Evolutionary conservation across 768 basidiomycete species (phyloP), one percentile per base, ranked within the genome.

Genomic region (Psilocybe azurescens): DNA sequence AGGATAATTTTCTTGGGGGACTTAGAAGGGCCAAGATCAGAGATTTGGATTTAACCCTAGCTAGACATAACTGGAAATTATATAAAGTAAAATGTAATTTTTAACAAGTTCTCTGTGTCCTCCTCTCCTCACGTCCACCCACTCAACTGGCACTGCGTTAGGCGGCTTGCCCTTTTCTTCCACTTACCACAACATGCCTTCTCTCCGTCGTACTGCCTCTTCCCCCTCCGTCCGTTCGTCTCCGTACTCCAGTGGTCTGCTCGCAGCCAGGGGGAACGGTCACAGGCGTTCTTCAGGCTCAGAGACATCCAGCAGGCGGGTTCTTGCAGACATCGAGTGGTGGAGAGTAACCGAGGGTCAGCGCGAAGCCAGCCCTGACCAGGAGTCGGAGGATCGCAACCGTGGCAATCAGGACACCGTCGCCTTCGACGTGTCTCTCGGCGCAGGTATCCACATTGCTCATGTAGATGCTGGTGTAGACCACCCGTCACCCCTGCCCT

Each of bases 271-370:
- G 33, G 76, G 77, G 24, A 76, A 80, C 60, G 76, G 85, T 46
- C 76, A 83, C 60, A 84, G 89, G 70, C 87, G 91, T 62, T 84
- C 89, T 11, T 86, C 87, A 20, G 89, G 85, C 63, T 90, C 90
- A 67, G 87, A 90, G 70, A 85, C 84, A 38, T 74, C 72, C 66
- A 79, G 74, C 65, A 83, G 92, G 71, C 83, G 90, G 67, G 90
- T 94, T 67, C 82, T 94, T 63, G 91, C 90, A 36, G 92, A 94
- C 79, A 89, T 94, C 70, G 91, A 93, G 73, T 94, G 92, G 91
- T 93, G 91, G 91, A 85, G 81, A 69, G 91, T 93, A 66, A 78
- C 83, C 64, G 90, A 88, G 62, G 88, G 89, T 65, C 91, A 94
- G 77, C 82, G 80, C 75, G 80, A 81, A 66, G 65, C 69, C 53